A percentile compares a stretch with the other conserved stretches of the same genome.
Conservation (phyloP, 1,284 basidiomycete species). For the Neolentinus lepideus region DNA sequence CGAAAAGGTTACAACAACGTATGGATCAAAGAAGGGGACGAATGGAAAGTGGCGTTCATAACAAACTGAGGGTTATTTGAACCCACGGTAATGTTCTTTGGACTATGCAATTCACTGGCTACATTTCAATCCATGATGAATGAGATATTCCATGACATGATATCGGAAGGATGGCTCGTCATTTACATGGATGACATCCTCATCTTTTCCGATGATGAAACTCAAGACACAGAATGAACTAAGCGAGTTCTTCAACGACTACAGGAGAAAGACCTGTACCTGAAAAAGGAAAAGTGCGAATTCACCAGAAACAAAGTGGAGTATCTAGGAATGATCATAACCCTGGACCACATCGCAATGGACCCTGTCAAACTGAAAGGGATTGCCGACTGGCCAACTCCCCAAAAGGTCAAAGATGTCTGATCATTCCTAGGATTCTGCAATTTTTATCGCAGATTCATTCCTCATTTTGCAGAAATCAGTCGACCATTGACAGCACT, state of each 20-base stretch:
- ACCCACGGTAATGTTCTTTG: slow-evolving; percentile 21
- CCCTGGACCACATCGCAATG: slow-evolving; percentile 22
- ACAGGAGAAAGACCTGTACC: slow-evolving; percentile 18
- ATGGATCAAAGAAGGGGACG: slow-evolving; percentile 14
- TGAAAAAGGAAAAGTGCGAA: slow-evolving; percentile 31
- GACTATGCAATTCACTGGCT: slow-evolving; percentile 20
- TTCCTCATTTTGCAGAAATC: slow-evolving; percentile 27
- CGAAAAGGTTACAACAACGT: slow-evolving; percentile 9
- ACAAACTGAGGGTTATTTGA: slow-evolving; percentile 20
- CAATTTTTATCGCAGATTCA: slow-evolving; percentile 37
- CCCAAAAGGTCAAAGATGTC: slow-evolving; percentile 19
- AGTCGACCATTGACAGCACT: slow-evolving; percentile 21
- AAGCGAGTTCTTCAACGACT: slow-evolving; percentile 26
- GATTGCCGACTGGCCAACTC: slow-evolving; percentile 25
- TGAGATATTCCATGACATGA: slow-evolving; percentile 16
- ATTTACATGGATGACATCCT: slow-evolving; percentile 23
- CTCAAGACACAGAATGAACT: slow-evolving; percentile 10
- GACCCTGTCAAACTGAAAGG: slow-evolving; percentile 25
- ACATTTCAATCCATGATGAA: slow-evolving; percentile 17
- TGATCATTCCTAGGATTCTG: slow-evolving; percentile 32
- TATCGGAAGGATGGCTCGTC: slow-evolving; percentile 10
- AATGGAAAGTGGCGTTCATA: slow-evolving; percentile 19
- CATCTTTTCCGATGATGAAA: too few species aligned
- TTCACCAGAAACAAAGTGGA: slow-evolving; percentile 24
- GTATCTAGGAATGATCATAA: slow-evolving; percentile 31